Conservation (phyloP, 352 stramenopile genomes). For the Phytophthora tentaculata region DNA sequence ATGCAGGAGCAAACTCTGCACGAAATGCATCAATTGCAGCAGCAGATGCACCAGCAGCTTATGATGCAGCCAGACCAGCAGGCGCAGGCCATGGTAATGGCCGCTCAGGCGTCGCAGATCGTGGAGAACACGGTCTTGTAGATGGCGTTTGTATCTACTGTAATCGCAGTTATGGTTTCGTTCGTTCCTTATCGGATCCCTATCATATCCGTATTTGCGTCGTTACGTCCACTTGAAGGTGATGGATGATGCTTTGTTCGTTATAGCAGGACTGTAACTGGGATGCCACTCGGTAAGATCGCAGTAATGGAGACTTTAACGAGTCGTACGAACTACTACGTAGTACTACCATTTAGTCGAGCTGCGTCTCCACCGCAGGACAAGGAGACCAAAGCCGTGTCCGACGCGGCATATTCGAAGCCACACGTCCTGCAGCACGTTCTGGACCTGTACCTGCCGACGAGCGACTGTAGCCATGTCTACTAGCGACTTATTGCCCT, state of each 20-base stretch:
- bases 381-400: not conserved
- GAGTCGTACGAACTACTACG: too few species aligned
- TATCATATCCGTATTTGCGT: constrained; percentile 6
- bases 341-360: constrained; percentile 10
- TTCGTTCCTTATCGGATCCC: constrained; percentile 5
- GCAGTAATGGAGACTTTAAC: constrained; percentile 23
- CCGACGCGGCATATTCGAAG: constrained; percentile 1
- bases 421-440: constrained; percentile 1
- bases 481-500: constrained; percentile 15
- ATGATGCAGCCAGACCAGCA: constrained; percentile 37
- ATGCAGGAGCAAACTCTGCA: constrained; percentile 33
- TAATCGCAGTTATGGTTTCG: constrained; percentile 16
- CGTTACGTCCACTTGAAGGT: constrained; percentile 16
- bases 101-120: constrained; percentile 30
- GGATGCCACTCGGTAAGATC: constrained; percentile 18
- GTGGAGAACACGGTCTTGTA: constrained; percentile 41
- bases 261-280: not conserved
- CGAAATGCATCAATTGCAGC: constrained; percentile 37
- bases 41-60: constrained; percentile 41
- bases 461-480: constrained; percentile 10
- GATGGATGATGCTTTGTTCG: too few species aligned
- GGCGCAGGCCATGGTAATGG: constrained; percentile 29
- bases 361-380: not conserved
- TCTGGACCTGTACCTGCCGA: constrained; percentile 15
- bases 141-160: not conserved